Base-by-base conservation (phyloP, 2,329 filamentous ascomycete genomes). In the Paecilomyces dactylethromorphus region DNA sequence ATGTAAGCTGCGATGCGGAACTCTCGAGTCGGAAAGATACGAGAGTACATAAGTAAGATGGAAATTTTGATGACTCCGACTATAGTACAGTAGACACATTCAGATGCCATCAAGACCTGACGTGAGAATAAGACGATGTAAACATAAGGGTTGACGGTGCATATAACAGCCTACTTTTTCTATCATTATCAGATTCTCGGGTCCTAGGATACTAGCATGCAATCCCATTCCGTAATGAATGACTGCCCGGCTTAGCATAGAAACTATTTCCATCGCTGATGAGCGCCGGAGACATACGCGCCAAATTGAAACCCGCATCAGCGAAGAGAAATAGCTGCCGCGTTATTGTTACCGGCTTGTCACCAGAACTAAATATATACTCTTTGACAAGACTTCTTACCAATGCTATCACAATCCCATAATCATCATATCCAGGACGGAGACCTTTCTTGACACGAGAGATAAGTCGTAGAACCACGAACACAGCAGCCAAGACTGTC, bases 41-140 rank as follows among this genome's bases (percentile, higher is more conserved):
- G 79, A 64, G 75, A 76, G 70, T 82, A 83, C 79, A 83, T 81
- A 50, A 82, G 67, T 52, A 84, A 64, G 22, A 83, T 70, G 55
- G 76, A 77, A 13, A 82, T 57, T 62, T 82, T 84, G n/a, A 80
- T 79, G 69, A 79, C 76, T 45, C 75, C 78, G 3, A 82, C 68
- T 31, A 79, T 80, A 64, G 74, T 81, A 26, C 73, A 76, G 63
- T 66, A 66, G 7, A 63, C 15, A 29, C 55, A 60, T 50, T 66
- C 79, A 22, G 76, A 78, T 11, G 78, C 76, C 12, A 82, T 66
- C 5, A 82, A 72, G 65, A 77, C 75, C 67, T 82, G 22, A 10
- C 3, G 3, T 6, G 35, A 15, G 11, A 2, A 13, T 39, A 39
- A 39, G 35, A 6, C 12, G n/a, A 15, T 15, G 12, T 15, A 39